Percentiles rank a stretch among this genome's conserved stretches.
Conservation (phyloP, 2,329 filamentous ascomycete genomes). For the Fusarium armeniacum region DNA sequence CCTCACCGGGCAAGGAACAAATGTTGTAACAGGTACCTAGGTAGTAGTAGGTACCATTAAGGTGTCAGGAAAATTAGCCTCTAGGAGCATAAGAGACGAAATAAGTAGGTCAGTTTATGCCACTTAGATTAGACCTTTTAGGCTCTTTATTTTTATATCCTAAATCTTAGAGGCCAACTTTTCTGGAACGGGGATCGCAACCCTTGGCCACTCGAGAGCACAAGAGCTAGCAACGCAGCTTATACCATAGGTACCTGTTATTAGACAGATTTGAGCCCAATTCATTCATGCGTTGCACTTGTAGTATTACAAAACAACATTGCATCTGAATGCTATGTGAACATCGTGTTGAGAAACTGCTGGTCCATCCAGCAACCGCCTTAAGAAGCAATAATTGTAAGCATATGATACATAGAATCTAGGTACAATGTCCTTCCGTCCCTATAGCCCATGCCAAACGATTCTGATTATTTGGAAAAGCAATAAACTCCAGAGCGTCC, state of each 20-base stretch:
- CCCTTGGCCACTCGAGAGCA: not conserved
- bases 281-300: not conserved
- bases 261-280: not conserved
- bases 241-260: not conserved
- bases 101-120: no score
- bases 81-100: no score
- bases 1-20: slow-evolving; percentile 6
- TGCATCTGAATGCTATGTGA: not conserved
- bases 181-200: no score
- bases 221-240: not conserved
- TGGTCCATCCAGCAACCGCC: slow-evolving; percentile 2
- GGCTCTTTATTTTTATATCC: no score
- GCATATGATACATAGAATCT: slow-evolving; percentile 46
- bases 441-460: slow-evolving; percentile 16
- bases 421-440: slow-evolving; percentile 14
- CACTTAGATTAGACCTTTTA: no score
- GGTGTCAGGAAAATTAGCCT: no score
- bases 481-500: slow-evolving; percentile 37
- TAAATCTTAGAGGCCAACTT: no score
- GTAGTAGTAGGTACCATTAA: no score
- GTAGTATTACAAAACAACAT: not conserved
- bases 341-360: slow-evolving; percentile 15
- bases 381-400: slow-evolving; percentile 23
- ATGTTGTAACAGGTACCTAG: not conserved
- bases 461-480: slow-evolving; percentile 32